These are phyloP conservation scores for Talaromyces sp. DNA, from an alignment of 2,329 filamentous ascomycete species.

Conservation along the genomic window DNA sequence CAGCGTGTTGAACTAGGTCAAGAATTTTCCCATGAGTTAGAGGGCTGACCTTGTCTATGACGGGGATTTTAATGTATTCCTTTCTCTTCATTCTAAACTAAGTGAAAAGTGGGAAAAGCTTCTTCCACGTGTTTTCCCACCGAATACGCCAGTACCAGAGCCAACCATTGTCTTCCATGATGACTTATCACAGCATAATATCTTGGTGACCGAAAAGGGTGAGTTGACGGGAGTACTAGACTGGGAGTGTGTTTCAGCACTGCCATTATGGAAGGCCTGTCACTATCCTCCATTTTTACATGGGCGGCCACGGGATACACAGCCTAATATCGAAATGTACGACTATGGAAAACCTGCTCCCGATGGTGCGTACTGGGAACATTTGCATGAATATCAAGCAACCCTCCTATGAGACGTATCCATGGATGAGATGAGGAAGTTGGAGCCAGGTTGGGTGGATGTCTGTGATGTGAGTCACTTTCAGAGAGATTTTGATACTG, in stretches of 20 bases:
- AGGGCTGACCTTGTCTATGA: too few relatives aligned
- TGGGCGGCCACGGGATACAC: neutral
- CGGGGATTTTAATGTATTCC: too few relatives aligned
- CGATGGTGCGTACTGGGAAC: constrained; percentile 13
- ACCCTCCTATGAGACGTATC: constrained; percentile 15
- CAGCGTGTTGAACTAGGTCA: too few relatives aligned
- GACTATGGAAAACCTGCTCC: constrained; percentile 2
- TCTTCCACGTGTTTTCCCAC: neutral
- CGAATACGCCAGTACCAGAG: constrained; percentile 2
- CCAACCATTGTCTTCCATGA: constrained; percentile 14
- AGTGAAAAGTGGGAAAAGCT: neutral
- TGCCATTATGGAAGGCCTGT: constrained; percentile 16
- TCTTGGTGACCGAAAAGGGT: constrained; percentile 15
- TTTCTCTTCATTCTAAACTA: too few relatives aligned
- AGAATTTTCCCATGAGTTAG: too few relatives aligned
- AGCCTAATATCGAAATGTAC: constrained; percentile 9
- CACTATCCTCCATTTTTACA: constrained; percentile 11
- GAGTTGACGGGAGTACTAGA: constrained; percentile 13
- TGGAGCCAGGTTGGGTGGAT: constrained; percentile 9
- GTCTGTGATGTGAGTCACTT: neutral
- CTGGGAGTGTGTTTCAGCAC: constrained; percentile 17
- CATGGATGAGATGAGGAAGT: constrained; percentile 13
- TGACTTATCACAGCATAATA: constrained; percentile 13
- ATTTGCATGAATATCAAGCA: constrained; percentile 13
- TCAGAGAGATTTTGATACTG: constrained; percentile 1